Evolutionary conservation across 306 rosid genomes (phyloP), one percentile per base, ranked within the genome.

Genomic region (Amphicarpaea edgeworthii): DNA sequence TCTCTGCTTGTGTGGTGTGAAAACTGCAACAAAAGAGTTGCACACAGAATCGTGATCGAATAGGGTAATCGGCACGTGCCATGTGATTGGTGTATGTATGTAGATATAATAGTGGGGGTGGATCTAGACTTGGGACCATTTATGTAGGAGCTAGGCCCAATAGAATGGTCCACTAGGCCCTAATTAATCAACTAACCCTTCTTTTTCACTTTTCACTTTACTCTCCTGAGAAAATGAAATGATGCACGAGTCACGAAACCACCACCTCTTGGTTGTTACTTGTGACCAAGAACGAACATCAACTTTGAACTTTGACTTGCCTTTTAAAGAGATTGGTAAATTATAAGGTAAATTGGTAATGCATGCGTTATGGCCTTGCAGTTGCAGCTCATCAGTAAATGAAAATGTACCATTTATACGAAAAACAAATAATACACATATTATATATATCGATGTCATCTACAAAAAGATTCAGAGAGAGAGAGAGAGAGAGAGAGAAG

Each of bases 21-120:
- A 41, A 42, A 64, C 51, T 24, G 61, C 16, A 69, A 61, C 21
- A 45, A 46, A 50, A 45, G 19, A 15, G 57, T 57, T 67, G 75
- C 66, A 70, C 70, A 72, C 43, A 20, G 70, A 17, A 34, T 3
- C 40, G 58, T 24, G 38, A 42, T 61, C 9, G 62, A 76, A 43
- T 77, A 14, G 20, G 72, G 74, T 77, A 46, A 74, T 38, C 12
- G 34, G 30, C 79, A 83, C 84, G 82, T 83, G 79, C 57, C 62
- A 55, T 24, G 57, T 42, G 40, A 40, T 11, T 70, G 14, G 16
- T 24, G 17, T 12, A n/a, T 2, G 17, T 20, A 28, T n/a, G n/a
- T n/a, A n/a, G n/a, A n/a, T n/a, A 11, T 15, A 41, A 7, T 54
- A 58, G 40, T 12, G 63, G 61, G 60, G 71, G 1, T 78, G 66